Base-by-base conservation (phyloP, 2,329 filamentous ascomycete genomes). In the Tolypocladium sp. region DNA sequence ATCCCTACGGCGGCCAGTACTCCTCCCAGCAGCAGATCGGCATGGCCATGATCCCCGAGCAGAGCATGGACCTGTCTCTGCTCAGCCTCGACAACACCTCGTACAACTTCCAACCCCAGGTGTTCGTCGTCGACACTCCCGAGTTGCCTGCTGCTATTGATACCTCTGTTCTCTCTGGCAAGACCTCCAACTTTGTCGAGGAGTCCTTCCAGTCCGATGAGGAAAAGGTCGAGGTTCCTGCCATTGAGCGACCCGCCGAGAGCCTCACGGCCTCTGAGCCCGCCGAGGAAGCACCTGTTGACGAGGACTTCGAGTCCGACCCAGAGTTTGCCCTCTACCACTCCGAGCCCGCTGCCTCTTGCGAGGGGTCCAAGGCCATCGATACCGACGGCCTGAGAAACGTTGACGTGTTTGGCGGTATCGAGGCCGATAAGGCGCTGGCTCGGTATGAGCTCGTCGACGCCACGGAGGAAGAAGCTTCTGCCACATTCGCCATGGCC, bases 41-140 rank as follows among this genome's bases (percentile, higher is more conserved):
- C 68, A 89, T 96, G 82, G 85, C 89, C 60, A 89, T 92, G 82
- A 85, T 95, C 54, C 90, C 91, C 1, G 91, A 96, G 74, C 86
- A 89, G 66, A 80, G 77, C 57, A 79, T 92, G 73, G 89, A 95
- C 68, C 87, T 92, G 66, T 84, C 86, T 58, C 83, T 88, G 75
- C 81, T 94, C n/a, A 77, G 70, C 63, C 72, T 92, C 53, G 82
- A 82, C 67, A 71, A 75, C 57, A 72, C 76, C 58, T 77, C 78
- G 60, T 86, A 81, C 72, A 79, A 78, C 71, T 87, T 83, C 71
- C 86, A 89, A 69, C 86, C 87, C 30, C 85, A 86, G 69, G 86
- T 90, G 55, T 95, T 89, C 67, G 83, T 90, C 56, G 84, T 92
- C n/a, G 85, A 89, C 63, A 82, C 90, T 2, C 87, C 88, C 2